Conservation (phyloP, 2,329 filamentous ascomycete species). For the Chrysoporthe austroafricana region DNA sequence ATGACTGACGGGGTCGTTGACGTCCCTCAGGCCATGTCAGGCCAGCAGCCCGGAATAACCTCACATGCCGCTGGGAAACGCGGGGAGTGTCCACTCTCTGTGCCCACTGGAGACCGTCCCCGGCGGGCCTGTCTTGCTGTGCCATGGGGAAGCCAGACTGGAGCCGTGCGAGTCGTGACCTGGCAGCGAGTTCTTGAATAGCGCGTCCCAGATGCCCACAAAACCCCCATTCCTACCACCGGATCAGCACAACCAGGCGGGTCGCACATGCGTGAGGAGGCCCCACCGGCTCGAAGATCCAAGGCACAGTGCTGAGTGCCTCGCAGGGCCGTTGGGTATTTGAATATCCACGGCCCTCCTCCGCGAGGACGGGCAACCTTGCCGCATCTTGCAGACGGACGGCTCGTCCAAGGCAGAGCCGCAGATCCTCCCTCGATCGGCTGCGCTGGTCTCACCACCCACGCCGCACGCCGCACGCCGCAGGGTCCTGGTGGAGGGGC, state of each 20-base stretch:
- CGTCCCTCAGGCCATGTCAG: neutral
- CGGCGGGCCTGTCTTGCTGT: conserved; percentile 5
- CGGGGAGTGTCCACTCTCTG: conserved; percentile 7
- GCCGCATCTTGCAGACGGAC: neutral
- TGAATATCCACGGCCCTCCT: neutral
- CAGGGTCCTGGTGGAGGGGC: conserved; percentile 9
- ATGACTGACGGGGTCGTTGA: too few relatives aligned
- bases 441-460: neutral
- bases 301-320: neutral
- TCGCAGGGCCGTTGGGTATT: conserved; percentile 14
- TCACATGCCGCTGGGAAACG: neutral
- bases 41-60: neutral
- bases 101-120: neutral
- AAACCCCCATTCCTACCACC: neutral
- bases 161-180: conserved; percentile 2
- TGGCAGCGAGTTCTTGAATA: neutral
- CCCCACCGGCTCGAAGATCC: neutral
- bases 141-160: conserved; percentile 13
- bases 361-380: neutral
- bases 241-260: neutral
- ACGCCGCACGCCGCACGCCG: neutral
- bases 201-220: neutral
- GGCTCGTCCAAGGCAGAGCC: conserved; percentile 13
- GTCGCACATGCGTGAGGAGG: neutral
- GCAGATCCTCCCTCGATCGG: conserved; percentile 23